These are phyloP conservation scores for Pyricularia sp. DNA, from an alignment of 2,329 filamentous ascomycete species.

Conservation along the genomic window DNA sequence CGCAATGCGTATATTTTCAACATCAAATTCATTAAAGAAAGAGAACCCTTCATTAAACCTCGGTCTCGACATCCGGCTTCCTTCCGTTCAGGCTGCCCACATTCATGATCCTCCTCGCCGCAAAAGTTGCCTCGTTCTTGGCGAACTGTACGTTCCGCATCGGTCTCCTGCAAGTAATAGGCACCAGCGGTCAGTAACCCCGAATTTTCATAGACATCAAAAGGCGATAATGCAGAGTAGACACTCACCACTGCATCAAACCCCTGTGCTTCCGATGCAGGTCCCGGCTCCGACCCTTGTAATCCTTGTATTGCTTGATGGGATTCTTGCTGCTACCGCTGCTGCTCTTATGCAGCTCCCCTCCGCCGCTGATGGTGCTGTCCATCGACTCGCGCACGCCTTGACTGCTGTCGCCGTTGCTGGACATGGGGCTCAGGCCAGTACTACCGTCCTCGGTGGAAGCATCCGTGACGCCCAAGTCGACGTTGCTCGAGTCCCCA, in stretches of 20 bases:
- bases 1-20: neutral
- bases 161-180: constrained; percentile 37
- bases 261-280: constrained; percentile 79
- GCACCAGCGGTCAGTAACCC: neutral
- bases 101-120: constrained; percentile 60
- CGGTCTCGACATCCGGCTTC: constrained; percentile 80
- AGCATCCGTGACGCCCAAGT: constrained; percentile 48
- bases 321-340: constrained; percentile 36
- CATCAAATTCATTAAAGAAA: neutral
- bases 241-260: constrained; percentile 69
- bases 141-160: constrained; percentile 76
- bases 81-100: constrained; percentile 67
- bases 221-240: neutral
- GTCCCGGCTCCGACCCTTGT: constrained; percentile 55
- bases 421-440: constrained; percentile 3
- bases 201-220: neutral
- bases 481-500: constrained; percentile 26
- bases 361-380: constrained; percentile 11
- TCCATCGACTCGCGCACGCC: constrained; percentile 6
- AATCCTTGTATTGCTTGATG: constrained; percentile 44
- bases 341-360: constrained; percentile 17
- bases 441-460: constrained; percentile 6
- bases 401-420: constrained; percentile 3
- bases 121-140: constrained; percentile 75
- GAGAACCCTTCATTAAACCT: constrained; percentile 28